phyloP scores from a whole-genome alignment of 441 rosid species.

The Jatropha multifida region DNA sequence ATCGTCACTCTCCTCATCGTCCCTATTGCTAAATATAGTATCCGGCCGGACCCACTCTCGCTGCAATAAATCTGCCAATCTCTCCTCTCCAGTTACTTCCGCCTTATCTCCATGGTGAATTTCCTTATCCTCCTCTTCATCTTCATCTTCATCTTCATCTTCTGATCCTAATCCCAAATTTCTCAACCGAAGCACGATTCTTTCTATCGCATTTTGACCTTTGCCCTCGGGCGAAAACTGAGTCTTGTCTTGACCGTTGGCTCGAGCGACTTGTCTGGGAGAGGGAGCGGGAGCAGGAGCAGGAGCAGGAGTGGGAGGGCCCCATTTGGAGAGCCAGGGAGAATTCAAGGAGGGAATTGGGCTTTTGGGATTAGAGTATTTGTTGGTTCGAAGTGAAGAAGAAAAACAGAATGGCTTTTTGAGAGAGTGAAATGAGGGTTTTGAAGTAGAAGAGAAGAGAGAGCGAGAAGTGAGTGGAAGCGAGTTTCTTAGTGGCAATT shows the following conservation, averaged over 20 bases:
- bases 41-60: constrained; percentile 94
- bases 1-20: constrained; percentile 34
- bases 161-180: constrained; percentile 76
- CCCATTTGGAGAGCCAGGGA: constrained; percentile 57
- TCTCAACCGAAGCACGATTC: constrained; percentile 81
- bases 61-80: constrained; percentile 67
- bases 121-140: constrained; percentile 34
- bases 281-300: constrained; percentile 3
- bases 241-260: constrained; percentile 25
- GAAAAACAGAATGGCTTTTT: constrained; percentile 38
- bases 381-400: constrained; percentile 29
- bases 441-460: constrained; percentile 38
- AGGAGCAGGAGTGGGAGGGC: constrained; percentile 27
- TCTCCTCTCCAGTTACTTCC: constrained; percentile 72
- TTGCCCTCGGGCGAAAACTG: constrained; percentile 37
- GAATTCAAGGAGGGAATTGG: constrained; percentile 26
- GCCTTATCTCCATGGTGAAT: constrained; percentile 21
- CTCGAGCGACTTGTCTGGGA: constrained; percentile 22
- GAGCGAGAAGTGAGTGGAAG: constrained; percentile 44
- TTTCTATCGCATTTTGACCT: constrained; percentile 67
- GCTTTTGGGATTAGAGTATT: constrained; percentile 26
- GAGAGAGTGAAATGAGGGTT: constrained; percentile 40
- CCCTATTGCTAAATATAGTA: constrained; percentile 47
- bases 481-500: constrained; percentile 63
- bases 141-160: constrained; percentile 38